phyloP scores from a whole-genome alignment of 2,329 filamentous ascomycete genomes.

The Dendrostoma leiphaemia region DNA sequence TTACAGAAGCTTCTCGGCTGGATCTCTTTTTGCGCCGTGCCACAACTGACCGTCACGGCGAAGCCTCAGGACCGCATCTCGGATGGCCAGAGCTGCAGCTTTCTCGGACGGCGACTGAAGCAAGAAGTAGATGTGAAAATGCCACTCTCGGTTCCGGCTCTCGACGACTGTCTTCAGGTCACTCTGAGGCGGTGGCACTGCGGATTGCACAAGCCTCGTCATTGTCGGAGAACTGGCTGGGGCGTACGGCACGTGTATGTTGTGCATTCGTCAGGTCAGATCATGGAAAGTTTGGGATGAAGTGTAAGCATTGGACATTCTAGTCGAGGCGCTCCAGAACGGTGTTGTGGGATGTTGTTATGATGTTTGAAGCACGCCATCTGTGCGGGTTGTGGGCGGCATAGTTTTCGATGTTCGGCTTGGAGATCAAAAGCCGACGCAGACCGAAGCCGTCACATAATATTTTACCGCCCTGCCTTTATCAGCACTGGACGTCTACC shows the following conservation, averaged over 20 bases:
- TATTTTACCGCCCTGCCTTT: not conserved
- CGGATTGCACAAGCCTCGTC: constrained; percentile 20
- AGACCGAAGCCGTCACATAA: not conserved
- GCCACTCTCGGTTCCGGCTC: constrained; percentile 29
- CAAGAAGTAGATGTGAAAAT: constrained; percentile 35
- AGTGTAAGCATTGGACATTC: no score
- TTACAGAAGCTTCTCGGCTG: not conserved
- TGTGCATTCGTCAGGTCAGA: no score
- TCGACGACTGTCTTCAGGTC: constrained; percentile 30
- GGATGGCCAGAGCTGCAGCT: constrained; percentile 31
- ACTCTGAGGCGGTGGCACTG: constrained; percentile 19
- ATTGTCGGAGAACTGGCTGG: constrained; percentile 6
- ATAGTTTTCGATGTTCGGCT: not conserved
- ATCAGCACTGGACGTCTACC: no score
- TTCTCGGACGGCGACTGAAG: constrained; percentile 30
- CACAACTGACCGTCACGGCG: constrained; percentile 29
- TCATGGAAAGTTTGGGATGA: no score
- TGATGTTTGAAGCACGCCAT: constrained; percentile 11
- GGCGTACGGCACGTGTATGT: no score
- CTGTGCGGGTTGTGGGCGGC: not conserved
- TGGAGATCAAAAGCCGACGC: not conserved
- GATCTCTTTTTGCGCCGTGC: not conserved
- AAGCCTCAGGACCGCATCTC: constrained; percentile 30
- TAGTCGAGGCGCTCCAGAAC: no score
- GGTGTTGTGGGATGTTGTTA: no score